Conservation (phyloP, 2,329 filamentous ascomycete species). For the Cladosporium austrohemisphaericum region DNA sequence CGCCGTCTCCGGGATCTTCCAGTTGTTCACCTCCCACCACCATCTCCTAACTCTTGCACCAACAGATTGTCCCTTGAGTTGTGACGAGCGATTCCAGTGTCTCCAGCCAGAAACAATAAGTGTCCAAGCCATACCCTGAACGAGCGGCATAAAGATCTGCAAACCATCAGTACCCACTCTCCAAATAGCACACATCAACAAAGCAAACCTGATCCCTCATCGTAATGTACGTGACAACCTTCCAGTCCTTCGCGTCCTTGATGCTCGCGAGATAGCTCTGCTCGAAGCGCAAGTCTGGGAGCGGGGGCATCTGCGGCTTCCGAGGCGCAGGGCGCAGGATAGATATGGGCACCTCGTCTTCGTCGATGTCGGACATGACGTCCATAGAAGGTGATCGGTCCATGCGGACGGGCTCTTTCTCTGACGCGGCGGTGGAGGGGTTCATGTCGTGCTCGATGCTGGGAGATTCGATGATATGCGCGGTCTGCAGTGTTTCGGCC, state of each 20-base stretch:
- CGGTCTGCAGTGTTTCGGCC: slow-evolving; percentile 75
- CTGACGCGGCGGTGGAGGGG: slow-evolving; percentile 70
- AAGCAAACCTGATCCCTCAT: slow-evolving; percentile 73
- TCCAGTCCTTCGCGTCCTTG: slow-evolving; percentile 71
- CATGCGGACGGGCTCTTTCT: slow-evolving; percentile 57
- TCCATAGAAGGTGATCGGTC: slow-evolving; percentile 32
- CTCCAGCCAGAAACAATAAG: slow-evolving; percentile 82
- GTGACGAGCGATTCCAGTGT: slow-evolving; percentile 77
- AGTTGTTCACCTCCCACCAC: slow-evolving; percentile 96
- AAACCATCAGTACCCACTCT: slow-evolving; percentile 7
- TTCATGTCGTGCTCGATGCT: slow-evolving; percentile 73
- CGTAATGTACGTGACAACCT: slow-evolving; percentile 79
- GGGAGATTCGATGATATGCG: slow-evolving; percentile 69
- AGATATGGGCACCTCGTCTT: slow-evolving; percentile 67
- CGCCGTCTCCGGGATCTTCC: slow-evolving; percentile 58
- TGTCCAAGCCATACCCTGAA: slow-evolving; percentile 87
- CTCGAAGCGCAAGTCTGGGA: slow-evolving; percentile 87
- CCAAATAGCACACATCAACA: background rate
- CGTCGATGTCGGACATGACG: slow-evolving; percentile 45
- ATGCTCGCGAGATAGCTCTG: slow-evolving; percentile 96
- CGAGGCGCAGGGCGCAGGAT: slow-evolving; percentile 56
- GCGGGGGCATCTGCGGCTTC: slow-evolving; percentile 60
- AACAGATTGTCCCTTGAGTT: slow-evolving; percentile 69
- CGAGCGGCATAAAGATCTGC: slow-evolving; percentile 77
- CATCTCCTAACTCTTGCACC: slow-evolving; percentile 78